phyloP scores from a whole-genome alignment of 768 basidiomycete genomes.

The Polyporus arcularius region DNA sequence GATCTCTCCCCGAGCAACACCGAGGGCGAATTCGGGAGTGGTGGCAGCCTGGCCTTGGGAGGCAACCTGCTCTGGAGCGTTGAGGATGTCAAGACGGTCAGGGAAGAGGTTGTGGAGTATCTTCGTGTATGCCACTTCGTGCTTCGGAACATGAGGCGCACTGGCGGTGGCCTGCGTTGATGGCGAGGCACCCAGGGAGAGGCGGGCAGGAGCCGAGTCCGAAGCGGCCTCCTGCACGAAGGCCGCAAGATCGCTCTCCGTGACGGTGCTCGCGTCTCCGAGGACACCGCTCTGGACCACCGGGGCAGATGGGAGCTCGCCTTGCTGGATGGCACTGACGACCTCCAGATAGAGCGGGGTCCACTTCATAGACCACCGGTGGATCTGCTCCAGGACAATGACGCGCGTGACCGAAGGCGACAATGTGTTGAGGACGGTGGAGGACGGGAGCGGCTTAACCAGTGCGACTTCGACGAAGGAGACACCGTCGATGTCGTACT shows the following conservation, averaged over 20 bases:
- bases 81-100: slow-evolving; percentile 79
- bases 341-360: slow-evolving; percentile 86
- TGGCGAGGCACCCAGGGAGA: slow-evolving; percentile 49
- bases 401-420: slow-evolving; percentile 65
- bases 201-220: slow-evolving; percentile 40
- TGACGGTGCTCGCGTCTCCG: slow-evolving; percentile 46
- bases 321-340: slow-evolving; percentile 66
- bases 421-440: slow-evolving; percentile 57
- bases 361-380: slow-evolving; percentile 80
- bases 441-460: slow-evolving; percentile 64
- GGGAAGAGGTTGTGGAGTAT: slow-evolving; percentile 81
- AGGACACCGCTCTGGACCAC: slow-evolving; percentile 64
- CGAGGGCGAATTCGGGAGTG: slow-evolving; percentile 93
- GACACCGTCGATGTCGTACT: slow-evolving; percentile 54
- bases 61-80: slow-evolving; percentile 74
- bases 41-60: slow-evolving; percentile 77
- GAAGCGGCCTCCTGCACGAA: slow-evolving; percentile 48
- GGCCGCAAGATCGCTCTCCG: slow-evolving; percentile 47
- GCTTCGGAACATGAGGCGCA: slow-evolving; percentile 75
- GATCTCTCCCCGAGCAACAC: slow-evolving; percentile 82
- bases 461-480: slow-evolving; percentile 66
- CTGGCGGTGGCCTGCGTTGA: slow-evolving; percentile 24
- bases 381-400: slow-evolving; percentile 81
- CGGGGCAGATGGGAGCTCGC: slow-evolving; percentile 43
- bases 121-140: slow-evolving; percentile 90